These are phyloP conservation scores for Ophiostoma piceae DNA, from an alignment of 2,329 filamentous ascomycete species.

Conservation along the genomic window DNA sequence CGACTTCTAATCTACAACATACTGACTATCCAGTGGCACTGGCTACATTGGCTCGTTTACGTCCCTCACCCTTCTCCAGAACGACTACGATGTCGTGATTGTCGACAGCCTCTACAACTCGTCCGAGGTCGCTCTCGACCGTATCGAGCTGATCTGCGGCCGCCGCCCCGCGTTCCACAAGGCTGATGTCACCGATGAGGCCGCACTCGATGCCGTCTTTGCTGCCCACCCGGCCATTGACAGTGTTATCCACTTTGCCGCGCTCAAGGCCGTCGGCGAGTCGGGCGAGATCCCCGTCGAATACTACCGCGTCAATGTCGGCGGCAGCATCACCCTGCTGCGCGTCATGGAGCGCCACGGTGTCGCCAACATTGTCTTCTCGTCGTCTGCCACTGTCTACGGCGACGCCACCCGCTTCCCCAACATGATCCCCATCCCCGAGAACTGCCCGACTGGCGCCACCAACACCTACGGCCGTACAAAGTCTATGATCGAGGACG, in stretches of 20 bases:
- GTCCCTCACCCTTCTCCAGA: constrained; percentile 80
- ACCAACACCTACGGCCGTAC: constrained; percentile 98
- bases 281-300: constrained; percentile 89
- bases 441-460: constrained; percentile 89
- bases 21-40: constrained; percentile 63
- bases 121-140: constrained; percentile 81
- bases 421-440: constrained; percentile 98
- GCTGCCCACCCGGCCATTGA: constrained; percentile 85
- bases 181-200: constrained; percentile 81
- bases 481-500: constrained; percentile 83
- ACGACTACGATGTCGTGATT: constrained; percentile 94
- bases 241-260: constrained; percentile 98
- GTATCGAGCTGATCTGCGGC: constrained; percentile 88
- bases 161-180: constrained; percentile 82
- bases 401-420: constrained; percentile 93
- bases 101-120: constrained; percentile 98
- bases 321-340: constrained; percentile 82
- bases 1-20: neutral
- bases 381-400: constrained; percentile 95
- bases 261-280: constrained; percentile 96
- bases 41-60: constrained; percentile 99
- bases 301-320: constrained; percentile 97
- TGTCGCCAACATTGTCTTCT: constrained; percentile 97
- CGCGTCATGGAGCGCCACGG: constrained; percentile 82
- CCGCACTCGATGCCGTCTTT: constrained; percentile 79